These are phyloP conservation scores for Rhytidiadelphus loreus DNA, from an alignment of 225 moss, liverwort and hornwort species.

Conservation along the genomic window DNA sequence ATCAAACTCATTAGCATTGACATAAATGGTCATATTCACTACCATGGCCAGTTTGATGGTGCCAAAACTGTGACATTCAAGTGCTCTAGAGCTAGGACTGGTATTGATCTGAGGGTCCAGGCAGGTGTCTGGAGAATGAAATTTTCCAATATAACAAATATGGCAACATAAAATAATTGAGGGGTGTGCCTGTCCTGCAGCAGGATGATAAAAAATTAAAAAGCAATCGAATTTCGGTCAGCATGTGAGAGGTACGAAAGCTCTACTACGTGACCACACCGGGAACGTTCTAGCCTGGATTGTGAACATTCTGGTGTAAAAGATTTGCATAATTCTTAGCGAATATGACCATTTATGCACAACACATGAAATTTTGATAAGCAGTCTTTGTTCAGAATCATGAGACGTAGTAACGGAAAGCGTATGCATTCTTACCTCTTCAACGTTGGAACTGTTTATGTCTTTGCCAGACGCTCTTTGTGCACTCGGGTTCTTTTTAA, in stretches of 20 bases:
- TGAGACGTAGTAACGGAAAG: neutral
- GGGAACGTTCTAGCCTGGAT: neutral
- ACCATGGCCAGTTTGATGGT: neutral
- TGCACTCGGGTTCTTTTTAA: constrained; percentile 78
- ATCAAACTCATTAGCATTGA: neutral
- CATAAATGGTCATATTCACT: neutral
- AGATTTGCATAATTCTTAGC: neutral
- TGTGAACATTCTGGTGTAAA: neutral
- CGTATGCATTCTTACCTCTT: constrained; percentile 28
- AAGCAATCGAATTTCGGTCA: neutral
- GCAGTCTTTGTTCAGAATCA: neutral
- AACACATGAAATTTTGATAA: neutral
- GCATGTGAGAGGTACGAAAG: neutral
- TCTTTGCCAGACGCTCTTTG: constrained; percentile 60
- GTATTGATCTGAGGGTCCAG: neutral
- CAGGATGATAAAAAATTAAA: neutral
- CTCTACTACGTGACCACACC: neutral
- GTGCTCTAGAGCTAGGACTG: neutral
- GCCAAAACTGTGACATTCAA: neutral
- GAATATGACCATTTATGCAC: neutral
- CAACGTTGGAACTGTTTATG: constrained; percentile 52
- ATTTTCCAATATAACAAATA: neutral
- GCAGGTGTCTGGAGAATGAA: neutral
- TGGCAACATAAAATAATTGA: neutral
- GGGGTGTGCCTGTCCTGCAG: neutral